phyloP scores from a whole-genome alignment of 345 rosid species.

The Boechera stricta region DNA sequence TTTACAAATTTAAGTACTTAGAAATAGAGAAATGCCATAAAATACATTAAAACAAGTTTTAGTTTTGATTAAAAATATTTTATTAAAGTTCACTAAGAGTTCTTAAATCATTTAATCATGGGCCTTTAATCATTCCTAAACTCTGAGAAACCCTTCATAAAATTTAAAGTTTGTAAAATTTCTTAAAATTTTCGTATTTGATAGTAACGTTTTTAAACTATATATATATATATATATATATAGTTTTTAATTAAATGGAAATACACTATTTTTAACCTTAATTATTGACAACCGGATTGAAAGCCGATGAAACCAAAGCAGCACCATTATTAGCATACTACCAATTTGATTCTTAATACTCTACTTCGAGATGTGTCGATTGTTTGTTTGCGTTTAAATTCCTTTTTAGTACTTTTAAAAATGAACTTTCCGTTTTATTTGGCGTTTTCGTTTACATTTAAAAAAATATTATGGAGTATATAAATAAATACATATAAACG shows the following conservation, averaged over 20 bases:
- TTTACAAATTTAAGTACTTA: neutral
- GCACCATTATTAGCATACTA: neutral
- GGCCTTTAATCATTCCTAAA: neutral
- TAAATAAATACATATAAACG: neutral
- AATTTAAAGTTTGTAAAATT: neutral
- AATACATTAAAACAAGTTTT: neutral
- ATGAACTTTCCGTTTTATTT: neutral
- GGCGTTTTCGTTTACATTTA: neutral
- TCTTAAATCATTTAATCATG: neutral
- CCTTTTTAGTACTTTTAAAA: neutral
- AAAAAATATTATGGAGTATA: neutral
- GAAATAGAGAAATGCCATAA: neutral
- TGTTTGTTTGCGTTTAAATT: neutral
- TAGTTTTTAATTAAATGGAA: neutral
- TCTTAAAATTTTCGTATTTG: neutral
- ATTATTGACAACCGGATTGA: neutral
- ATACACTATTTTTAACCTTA: neutral
- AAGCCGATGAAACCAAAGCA: constrained; percentile 12
- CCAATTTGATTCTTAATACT: neutral
- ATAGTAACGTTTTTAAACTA: neutral
- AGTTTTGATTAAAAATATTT: neutral
- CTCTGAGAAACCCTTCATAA: neutral
- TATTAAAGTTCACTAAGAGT: neutral
- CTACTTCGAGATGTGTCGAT: neutral
- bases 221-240: no score